phyloP scores from a whole-genome alignment of 768 basidiomycete species.

The Collybia nuda region DNA sequence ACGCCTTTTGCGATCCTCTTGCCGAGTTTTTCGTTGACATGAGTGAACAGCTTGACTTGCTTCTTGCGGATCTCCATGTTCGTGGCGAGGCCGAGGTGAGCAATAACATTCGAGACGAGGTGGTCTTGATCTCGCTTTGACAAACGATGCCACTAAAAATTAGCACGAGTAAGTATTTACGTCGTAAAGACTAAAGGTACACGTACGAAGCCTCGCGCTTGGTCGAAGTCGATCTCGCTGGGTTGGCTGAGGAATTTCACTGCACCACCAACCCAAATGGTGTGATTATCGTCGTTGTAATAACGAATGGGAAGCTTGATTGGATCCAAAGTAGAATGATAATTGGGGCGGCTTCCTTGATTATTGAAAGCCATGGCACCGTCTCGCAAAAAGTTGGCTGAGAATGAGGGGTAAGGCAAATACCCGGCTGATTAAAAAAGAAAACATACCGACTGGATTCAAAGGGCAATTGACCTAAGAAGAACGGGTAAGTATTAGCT shows the following conservation, averaged over 20 bases:
- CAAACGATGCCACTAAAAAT: conserved; percentile 30
- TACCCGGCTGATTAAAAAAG: not conserved
- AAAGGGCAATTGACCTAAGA: conserved; percentile 33
- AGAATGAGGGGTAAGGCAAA: not conserved
- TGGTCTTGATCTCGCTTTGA: conserved; percentile 32
- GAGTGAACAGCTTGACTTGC: conserved; percentile 32
- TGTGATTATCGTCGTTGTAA: conserved; percentile 38
- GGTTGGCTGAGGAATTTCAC: conserved; percentile 33
- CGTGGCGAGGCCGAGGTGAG: conserved; percentile 33
- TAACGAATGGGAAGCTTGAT: conserved; percentile 29
- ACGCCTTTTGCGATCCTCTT: conserved; percentile 31
- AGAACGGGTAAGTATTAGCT: not conserved
- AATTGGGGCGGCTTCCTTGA: conserved; percentile 39
- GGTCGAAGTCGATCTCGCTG: conserved; percentile 37
- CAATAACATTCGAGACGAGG: conserved; percentile 35
- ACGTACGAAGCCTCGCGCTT: conserved; percentile 30
- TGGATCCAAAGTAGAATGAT: conserved; percentile 31
- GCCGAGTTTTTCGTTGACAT: conserved; percentile 34
- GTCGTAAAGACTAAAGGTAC: not conserved
- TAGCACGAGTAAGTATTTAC: not conserved
- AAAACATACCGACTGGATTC: conserved; percentile 31
- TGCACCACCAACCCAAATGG: conserved; percentile 39
- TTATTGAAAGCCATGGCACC: conserved; percentile 33
- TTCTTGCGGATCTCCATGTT: conserved; percentile 25
- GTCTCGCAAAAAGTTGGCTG: conserved; percentile 39